These are phyloP conservation scores for Mycena citricolor DNA, from an alignment of 1,284 basidiomycete species.

Conservation along the genomic window DNA sequence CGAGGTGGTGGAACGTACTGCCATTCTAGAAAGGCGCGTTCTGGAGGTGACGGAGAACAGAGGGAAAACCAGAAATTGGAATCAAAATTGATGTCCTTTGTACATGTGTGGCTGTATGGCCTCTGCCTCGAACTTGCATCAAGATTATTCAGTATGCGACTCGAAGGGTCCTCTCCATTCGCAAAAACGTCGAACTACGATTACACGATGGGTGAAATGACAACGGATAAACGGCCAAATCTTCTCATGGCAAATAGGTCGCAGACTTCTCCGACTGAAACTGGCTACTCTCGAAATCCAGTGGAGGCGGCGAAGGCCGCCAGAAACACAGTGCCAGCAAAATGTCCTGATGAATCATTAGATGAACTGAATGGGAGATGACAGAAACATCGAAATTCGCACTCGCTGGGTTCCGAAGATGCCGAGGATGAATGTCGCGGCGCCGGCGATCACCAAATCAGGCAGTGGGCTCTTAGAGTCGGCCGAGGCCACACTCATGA, in stretches of 20 bases:
- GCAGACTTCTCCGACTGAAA: too few species aligned
- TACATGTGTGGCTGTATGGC: neutral
- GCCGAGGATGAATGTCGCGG: constrained; percentile 40
- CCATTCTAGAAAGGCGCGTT: constrained; percentile 17
- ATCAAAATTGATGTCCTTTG: constrained; percentile 5
- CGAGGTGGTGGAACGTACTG: constrained; percentile 6
- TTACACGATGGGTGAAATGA: too few species aligned
- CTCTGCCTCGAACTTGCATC: too few species aligned
- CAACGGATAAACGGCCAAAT: too few species aligned
- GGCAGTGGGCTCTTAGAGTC: constrained; percentile 42
- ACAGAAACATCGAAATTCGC: constrained; percentile 8
- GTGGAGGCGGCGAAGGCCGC: too few species aligned
- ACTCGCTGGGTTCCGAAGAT: constrained; percentile 47
- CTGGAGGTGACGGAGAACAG: too few species aligned
- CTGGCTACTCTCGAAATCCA: too few species aligned
- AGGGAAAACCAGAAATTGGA: constrained; percentile 9
- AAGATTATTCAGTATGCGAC: too few species aligned
- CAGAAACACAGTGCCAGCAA: constrained; percentile 41
- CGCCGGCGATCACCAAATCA: constrained; percentile 46
- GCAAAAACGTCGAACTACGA: too few species aligned
- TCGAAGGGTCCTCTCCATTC: too few species aligned
- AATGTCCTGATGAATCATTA: constrained; percentile 36
- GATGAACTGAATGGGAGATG: neutral
- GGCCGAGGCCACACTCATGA: constrained; percentile 44
- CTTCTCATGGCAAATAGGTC: too few species aligned